A percentile compares a stretch with the other conserved stretches of the same genome.
phyloP scores from a whole-genome alignment of 345 rosid species.

The Eucalyptus regnans region DNA sequence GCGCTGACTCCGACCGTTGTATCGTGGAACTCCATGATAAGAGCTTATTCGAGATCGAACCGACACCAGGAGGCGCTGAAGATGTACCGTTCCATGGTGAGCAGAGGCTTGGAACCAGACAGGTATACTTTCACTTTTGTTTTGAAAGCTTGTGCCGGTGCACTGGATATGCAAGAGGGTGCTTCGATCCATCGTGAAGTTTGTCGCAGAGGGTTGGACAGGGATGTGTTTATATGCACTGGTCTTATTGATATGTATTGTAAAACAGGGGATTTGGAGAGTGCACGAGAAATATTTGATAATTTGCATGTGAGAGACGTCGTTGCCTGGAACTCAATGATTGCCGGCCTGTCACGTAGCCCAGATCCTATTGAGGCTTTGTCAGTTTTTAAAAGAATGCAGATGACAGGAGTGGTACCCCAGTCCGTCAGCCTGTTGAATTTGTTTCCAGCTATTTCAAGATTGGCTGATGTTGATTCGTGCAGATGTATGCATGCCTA shows the following conservation, averaged over 20 bases:
- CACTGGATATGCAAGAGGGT: slow-evolving; percentile 29
- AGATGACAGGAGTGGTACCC: slow-evolving; percentile 5
- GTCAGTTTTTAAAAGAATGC: slow-evolving; percentile 26
- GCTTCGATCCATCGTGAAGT: slow-evolving; percentile 26
- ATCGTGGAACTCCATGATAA: slow-evolving; percentile 38
- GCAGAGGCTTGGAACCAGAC: slow-evolving; percentile 30
- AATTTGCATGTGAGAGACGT: slow-evolving; percentile 35
- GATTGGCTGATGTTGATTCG: slow-evolving; percentile 16
- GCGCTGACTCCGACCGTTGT: slow-evolving; percentile 26
- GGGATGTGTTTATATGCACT: slow-evolving; percentile 42
- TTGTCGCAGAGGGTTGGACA: slow-evolving; percentile 23
- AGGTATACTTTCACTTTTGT: slow-evolving; percentile 49
- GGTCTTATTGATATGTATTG: slow-evolving; percentile 41
- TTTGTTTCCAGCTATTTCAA: slow-evolving; percentile 51
- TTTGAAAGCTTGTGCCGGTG: slow-evolving; percentile 47
- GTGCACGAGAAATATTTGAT: slow-evolving; percentile 39
- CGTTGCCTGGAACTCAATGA: slow-evolving; percentile 40
- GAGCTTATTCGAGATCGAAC: slow-evolving; percentile 28
- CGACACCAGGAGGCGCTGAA: slow-evolving; percentile 23
- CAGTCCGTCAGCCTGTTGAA: slow-evolving; percentile 37
- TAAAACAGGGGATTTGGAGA: slow-evolving; percentile 24
- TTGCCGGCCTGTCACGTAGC: slow-evolving; percentile 28
- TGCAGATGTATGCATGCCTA: slow-evolving; percentile 44
- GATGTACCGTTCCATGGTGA: slow-evolving; percentile 22
- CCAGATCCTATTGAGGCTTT: slow-evolving; percentile 17